These are phyloP conservation scores for Ramularia endophylla DNA, from an alignment of 2,329 filamentous ascomycete species.

Conservation along the genomic window DNA sequence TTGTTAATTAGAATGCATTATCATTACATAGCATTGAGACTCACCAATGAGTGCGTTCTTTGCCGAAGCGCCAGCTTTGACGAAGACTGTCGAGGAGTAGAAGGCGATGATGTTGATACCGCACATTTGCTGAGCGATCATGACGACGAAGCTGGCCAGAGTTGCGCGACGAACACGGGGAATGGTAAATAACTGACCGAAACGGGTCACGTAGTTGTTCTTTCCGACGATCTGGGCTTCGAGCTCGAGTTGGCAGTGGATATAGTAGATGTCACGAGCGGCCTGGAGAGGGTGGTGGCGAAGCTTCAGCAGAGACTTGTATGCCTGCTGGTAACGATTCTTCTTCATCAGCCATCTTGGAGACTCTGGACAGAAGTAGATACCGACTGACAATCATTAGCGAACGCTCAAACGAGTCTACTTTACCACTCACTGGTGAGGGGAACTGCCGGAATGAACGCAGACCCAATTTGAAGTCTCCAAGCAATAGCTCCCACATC, in stretches of 20 bases:
- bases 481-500: conserved; percentile 35
- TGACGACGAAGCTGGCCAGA: conserved; percentile 25
- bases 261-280: conserved; percentile 51
- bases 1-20: no score
- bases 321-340: conserved; percentile 42
- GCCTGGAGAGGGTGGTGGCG: conserved; percentile 48
- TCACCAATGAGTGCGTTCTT: conserved; percentile 33
- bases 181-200: conserved; percentile 45
- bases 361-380: conserved; percentile 34
- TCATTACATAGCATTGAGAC: no score
- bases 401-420: no score
- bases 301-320: conserved; percentile 42
- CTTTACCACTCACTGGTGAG: conserved; percentile 23
- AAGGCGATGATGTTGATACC: conserved; percentile 29
- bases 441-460: conserved; percentile 43
- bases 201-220: conserved; percentile 37
- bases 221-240: conserved; percentile 27
- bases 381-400: conserved; percentile 28
- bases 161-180: conserved; percentile 42
- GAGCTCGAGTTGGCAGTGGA: conserved; percentile 31
- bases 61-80: conserved; percentile 30
- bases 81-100: conserved; percentile 33
- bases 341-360: conserved; percentile 40
- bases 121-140: conserved; percentile 29
- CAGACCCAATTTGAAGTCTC: conserved; percentile 43